Evolutionary conservation across 169 alveolate genomes (phyloP), one percentile per base, ranked within the genome.

Genomic region (Hammondia hammondi): DNA sequence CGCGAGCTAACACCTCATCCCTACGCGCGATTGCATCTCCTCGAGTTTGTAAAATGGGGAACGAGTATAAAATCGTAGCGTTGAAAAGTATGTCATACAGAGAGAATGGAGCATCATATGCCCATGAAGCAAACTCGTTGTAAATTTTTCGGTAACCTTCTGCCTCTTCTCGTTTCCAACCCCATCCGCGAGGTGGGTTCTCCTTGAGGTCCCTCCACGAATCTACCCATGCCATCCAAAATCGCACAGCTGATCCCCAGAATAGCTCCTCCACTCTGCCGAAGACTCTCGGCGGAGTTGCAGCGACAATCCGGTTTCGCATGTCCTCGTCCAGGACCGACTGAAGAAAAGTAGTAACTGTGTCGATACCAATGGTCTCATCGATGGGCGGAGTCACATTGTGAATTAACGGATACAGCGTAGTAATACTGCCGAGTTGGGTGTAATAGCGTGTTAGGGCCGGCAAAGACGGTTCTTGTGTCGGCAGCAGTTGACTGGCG

Each of bases 221-320:
- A 35, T 82, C 90, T 4, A 82, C 90, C 90, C 90, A 82, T 2
- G n/a, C 7, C 37, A 46, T 43, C 90, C 90, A 82, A 19, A 17
- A 6, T 10, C 71, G 71, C 35, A 45, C 57, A 82, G 90, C 70
- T 2, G 72, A 48, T 9, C 71, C 57, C 90, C 90, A 82, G 70
- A 82, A 82, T 17, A 82, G 70, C 12, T 82, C 70, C 37, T 82
- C 45, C 70, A 82, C 39, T 24, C 90, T 82, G 57, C 90, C 90
- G 43, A 82, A 82, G 29, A 82, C 70, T 19, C 35, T 24, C 7
- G 90, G 90, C 24, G 90, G 90, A 14, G 70, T 82, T 21, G 70
- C 35, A 39, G 90, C 90, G 2, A 82, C 90, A 82, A 82, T 82
- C 70, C 70, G 61, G 12, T 82, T 35, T 17, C 90, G 29, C 39